Base-by-base conservation (phyloP, 495 filamentous ascomycete genomes). In the Paragyromitra xinjiangensis region DNA sequence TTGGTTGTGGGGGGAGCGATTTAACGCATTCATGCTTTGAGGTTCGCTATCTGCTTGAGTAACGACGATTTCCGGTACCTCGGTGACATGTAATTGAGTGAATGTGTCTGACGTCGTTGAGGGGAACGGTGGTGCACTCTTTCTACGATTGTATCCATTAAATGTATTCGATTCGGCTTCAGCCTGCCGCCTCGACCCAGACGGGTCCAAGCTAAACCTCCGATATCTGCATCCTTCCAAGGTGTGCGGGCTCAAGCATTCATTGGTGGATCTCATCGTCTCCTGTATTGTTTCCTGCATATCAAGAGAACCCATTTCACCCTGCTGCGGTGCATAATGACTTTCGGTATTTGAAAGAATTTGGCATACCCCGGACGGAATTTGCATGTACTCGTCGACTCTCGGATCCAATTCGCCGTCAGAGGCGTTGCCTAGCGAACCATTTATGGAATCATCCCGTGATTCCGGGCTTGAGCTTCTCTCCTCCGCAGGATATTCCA, bases 381-480 rank as follows among this genome's bases (percentile, higher is more conserved):
- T 1, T 1, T 55, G 11, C n/a, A 58, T 34, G 22, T 34, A 64
- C 12, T 5, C 26, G n/a, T 59, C 40, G 2, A 0, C 16, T 0
- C 16, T 34, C 0, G 51, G 34, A 48, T 51, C 59, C 16, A 71
- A 48, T 59, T 64, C 73, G 9, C 45, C 24, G 5, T 76, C 73
- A 0, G 50, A 40, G 1, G 16, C 0, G n/a, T 45, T 64, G 1
- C 64, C 67, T 3, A 14, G 14, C 0, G 64, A 71, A 7, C 16
- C 45, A 16, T 50, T 59, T 7, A 44, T 12, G 45, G 64, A 70
- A 42, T 22, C 29, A 24, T 56, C 58, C 24, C 64, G 64, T 8
- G 76, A 77, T 24, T 72, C 74, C 9, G 77, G 53, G 19, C 75
- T 79, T 37, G 67, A 50, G 61, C 67, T 78, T 53, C 51, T 45